Base-by-base conservation (phyloP, 768 basidiomycete genomes). In the Phaeolepiota aurea region DNA sequence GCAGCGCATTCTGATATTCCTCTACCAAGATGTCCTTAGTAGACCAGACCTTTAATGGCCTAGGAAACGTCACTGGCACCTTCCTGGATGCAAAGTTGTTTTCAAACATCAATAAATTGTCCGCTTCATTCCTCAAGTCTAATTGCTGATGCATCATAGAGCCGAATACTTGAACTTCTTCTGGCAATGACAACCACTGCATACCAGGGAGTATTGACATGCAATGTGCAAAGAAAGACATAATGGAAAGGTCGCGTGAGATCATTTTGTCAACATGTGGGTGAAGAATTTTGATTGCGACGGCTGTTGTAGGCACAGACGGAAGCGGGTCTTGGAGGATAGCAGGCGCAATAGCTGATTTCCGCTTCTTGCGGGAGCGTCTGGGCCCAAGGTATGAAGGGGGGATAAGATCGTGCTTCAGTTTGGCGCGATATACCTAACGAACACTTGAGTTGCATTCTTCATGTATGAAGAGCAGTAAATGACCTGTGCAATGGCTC, bases 221-320 rank as follows among this genome's bases (percentile, higher is more conserved):
- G 44, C 74, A 60, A 30, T 72, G 70, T 19, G 94, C 90, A 56
- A 98, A 97, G 66, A 94, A 84, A 32, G 75, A 67, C 92, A 99
- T 97, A 64, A 98, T 98, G 36, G 82, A 74, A 37, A 99, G 77
- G 63, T 99, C 96, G 33, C 96, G 78, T 25, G 71, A 65, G 44
- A 99, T 97, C 37, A 73, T 82, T 53, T 89, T 83, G 18, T 66
- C 62, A 14, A 92, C 92, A 37, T 75, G 67, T 1, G 96, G 96
- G 57, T 99, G 96, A 16, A 97, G 77, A 15, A 99, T 75, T 63
- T 99, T 99, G 64, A 99, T 84, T 11, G 96, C 96, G 21, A 98
- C 93, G 1, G 85, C 75, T 14, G 89, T 80, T 0, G 84, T 82
- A 9, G 91, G 92, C 13, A 84, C 79, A 2, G 75, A 77, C 0